phyloP scores from a whole-genome alignment of 768 basidiomycete genomes.

The Inosperma sp. region DNA sequence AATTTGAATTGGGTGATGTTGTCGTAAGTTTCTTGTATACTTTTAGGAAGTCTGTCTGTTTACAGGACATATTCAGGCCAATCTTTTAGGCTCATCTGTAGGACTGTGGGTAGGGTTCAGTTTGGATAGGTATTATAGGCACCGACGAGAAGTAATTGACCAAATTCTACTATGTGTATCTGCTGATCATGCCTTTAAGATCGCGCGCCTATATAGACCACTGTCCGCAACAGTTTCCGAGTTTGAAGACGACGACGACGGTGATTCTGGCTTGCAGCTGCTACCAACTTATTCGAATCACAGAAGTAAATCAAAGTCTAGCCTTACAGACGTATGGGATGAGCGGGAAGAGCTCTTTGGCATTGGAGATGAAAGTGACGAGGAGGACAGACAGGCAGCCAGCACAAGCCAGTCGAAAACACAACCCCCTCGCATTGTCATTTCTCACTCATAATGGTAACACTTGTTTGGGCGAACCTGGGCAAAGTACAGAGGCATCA shows the following conservation, averaged over 20 bases:
- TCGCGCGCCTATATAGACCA: slow-evolving; percentile 73
- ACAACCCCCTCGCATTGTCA: slow-evolving; percentile 21
- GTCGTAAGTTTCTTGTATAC: slow-evolving; percentile 48
- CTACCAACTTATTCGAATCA: slow-evolving; percentile 47
- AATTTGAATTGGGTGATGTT: slow-evolving; percentile 70
- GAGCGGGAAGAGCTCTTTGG: slow-evolving; percentile 73
- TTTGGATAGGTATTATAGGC: slow-evolving; percentile 71
- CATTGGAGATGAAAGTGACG: slow-evolving; percentile 59
- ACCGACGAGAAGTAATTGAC: slow-evolving; percentile 63
- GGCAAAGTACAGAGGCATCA: background rate
- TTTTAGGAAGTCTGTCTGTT: too few species aligned
- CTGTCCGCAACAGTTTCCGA: slow-evolving; percentile 52
- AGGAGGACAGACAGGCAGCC: slow-evolving; percentile 37
- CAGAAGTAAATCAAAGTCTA: slow-evolving; percentile 12
- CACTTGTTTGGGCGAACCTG: background rate
- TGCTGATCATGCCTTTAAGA: slow-evolving; percentile 39
- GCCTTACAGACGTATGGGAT: slow-evolving; percentile 66
- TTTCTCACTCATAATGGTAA: slow-evolving; percentile 17
- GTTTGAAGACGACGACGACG: slow-evolving; percentile 50
- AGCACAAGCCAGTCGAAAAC: slow-evolving; percentile 11
- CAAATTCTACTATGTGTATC: background rate
- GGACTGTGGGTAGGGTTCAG: slow-evolving; percentile 66
- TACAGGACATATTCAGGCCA: slow-evolving; percentile 70
- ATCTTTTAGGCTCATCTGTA: slow-evolving; percentile 65
- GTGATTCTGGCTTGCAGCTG: slow-evolving; percentile 45